These are phyloP conservation scores for Clavispora phyllophila DNA, from an alignment of 805 yeast genomes.

Conservation along the genomic window DNA sequence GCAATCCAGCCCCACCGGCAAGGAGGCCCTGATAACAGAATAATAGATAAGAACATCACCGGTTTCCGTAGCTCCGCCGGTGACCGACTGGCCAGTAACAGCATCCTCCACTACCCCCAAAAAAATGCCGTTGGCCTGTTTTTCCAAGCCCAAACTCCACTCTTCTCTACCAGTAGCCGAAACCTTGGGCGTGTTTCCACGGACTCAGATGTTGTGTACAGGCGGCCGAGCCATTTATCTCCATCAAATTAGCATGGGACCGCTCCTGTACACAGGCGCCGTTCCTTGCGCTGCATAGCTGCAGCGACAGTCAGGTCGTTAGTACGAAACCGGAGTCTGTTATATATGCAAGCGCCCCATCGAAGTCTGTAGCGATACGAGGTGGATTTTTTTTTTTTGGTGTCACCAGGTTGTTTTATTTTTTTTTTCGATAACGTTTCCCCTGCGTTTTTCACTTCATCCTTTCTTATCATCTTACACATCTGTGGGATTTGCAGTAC, in stretches of 20 bases:
- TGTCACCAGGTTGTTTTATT: not conserved
- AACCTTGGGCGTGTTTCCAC: too few relatives aligned
- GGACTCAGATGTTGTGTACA: not conserved
- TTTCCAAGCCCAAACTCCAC: too few relatives aligned
- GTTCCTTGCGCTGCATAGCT: not conserved
- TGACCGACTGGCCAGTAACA: too few relatives aligned
- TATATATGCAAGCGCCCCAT: not conserved
- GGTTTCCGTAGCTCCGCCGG: too few relatives aligned
- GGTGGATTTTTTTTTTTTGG: slow-evolving; percentile 1
- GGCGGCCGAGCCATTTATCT: slow-evolving; percentile 7
- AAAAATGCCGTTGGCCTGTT: too few relatives aligned
- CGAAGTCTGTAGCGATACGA: not conserved
- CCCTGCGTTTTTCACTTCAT: too few relatives aligned
- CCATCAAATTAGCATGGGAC: slow-evolving; percentile 12
- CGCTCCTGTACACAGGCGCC: slow-evolving; percentile 7
- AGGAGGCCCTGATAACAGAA: not conserved
- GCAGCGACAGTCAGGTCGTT: not conserved
- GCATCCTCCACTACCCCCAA: too few relatives aligned
- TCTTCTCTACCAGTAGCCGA: too few relatives aligned
- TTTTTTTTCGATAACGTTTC: not conserved
- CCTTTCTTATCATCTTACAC: too few relatives aligned
- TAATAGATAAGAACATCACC: not conserved
- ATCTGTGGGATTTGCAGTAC: too few relatives aligned
- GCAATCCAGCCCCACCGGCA: not conserved
- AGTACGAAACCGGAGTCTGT: not conserved